Base-by-base conservation (phyloP, 805 yeast species). In the Metschnikowia cerradonensis region DNA sequence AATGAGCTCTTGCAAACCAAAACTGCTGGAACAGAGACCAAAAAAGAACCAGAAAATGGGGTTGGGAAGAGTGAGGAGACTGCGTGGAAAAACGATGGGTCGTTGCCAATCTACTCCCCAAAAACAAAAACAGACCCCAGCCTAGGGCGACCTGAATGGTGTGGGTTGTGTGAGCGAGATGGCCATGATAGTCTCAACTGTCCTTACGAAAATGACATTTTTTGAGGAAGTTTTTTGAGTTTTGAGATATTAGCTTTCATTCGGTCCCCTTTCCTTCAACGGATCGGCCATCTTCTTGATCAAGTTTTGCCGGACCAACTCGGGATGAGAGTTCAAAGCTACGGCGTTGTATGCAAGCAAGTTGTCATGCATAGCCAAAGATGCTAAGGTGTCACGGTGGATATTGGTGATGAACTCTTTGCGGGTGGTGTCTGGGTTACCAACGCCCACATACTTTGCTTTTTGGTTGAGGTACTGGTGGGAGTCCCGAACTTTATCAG, bases 151-250 rank as follows among this genome's bases (percentile, higher is more conserved):
- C 71, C 71, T 26, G 76, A 81, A 54, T 92, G 97, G 96, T 92
- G 99, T 70, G 96, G 96, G 0, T 73, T 90, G 48, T 92, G 99
- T 70, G 98, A 92, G 65, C 73, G 89, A 49, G 83, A 81, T 41
- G 99, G 98, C 0, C 99, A 92, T 63, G 84, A 83, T 44, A 86
- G 94, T 56, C 74, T 84, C 31, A 90, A 90, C 50, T 92, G 99
- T 67, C 97, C 97, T 0, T 90, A 81, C 63, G 95, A 85, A 57
- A 79, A 80, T 57, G 85, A 81, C 55, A 69, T 78, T 52, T 80
- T 77, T 55, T 78, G 44, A 45, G 38, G 38, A 14, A 26, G 11
- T 1, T 26, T 26, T 26, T 8, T 23, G 30, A 23, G 11, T 2
- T 23, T 23, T 7, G 10, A 23, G 30, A 3, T 26, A 8, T 26